Conservation (phyloP, 179 eudicot genomes). For the Silene noctiflora region DNA sequence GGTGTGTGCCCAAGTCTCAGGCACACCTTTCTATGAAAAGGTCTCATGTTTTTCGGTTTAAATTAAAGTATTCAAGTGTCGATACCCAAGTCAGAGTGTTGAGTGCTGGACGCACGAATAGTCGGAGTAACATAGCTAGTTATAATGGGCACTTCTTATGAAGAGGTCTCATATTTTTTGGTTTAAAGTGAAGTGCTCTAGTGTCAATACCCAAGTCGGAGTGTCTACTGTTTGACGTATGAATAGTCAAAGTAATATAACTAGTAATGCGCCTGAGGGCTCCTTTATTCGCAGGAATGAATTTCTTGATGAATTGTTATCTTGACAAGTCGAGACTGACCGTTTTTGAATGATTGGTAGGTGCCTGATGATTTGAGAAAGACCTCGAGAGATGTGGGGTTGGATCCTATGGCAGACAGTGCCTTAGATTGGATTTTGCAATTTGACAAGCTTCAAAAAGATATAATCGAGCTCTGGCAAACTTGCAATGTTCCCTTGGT, state of each 20-base stretch:
- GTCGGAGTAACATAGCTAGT: too few species aligned
- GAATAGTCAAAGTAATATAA: too few species aligned
- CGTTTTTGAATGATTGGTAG: slow-evolving; percentile 22
- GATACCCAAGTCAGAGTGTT: too few species aligned
- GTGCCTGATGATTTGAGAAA: slow-evolving; percentile 37
- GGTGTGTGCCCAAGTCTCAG: not conserved
- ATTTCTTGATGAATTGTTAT: not conserved
- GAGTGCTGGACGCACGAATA: too few species aligned
- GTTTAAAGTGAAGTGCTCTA: too few species aligned
- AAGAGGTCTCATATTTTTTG: not conserved
- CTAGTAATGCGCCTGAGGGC: not conserved
- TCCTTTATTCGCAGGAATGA: not conserved
- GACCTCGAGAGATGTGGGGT: slow-evolving; percentile 45
- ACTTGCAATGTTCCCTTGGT: slow-evolving; percentile 73
- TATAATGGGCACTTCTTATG: too few species aligned
- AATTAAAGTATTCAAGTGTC: too few species aligned
- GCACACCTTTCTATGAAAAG: not conserved
- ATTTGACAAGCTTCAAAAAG: slow-evolving; percentile 57
- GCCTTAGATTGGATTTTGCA: slow-evolving; percentile 49
- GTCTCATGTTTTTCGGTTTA: too few species aligned
- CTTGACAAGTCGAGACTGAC: slow-evolving; percentile 10
- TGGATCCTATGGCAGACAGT: slow-evolving; percentile 45
- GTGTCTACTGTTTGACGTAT: too few species aligned
- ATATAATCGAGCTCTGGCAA: slow-evolving; percentile 76
- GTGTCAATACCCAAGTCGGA: too few species aligned